Base-by-base conservation (phyloP, 495 filamentous ascomycete genomes). In the Xylaria nigripes region DNA sequence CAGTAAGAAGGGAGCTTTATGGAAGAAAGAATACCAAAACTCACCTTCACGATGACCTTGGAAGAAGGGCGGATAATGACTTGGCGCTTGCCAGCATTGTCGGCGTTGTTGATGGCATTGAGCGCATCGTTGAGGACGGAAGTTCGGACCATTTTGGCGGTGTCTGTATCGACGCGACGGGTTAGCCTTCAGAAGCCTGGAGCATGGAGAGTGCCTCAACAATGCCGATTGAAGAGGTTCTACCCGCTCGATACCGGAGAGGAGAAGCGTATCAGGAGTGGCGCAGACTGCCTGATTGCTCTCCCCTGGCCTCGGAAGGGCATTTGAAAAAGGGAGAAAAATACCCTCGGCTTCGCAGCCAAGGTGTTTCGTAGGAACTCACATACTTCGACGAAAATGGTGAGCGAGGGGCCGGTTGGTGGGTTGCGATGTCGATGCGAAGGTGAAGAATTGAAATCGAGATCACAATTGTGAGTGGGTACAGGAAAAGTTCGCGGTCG, bases 31-130 rank as follows among this genome's bases (percentile, higher is more conserved):
- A n/a, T 19, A 6, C 25, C 0, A 15, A 18, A 15, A 48, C 51
- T 54, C 15, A 54, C 51, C 24, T 96, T 97, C 81, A 95, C 82
- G 66, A 96, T 97, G 80, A 97, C 93, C 84, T 98, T 98, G 67
- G 92, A 96, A 73, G 81, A 86, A 67, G 93, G 93, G 58, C 90
- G 82, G 80, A 98, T 94, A 65, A 97, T 73, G 64, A 96, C 93
- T 77, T 98, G 93, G 63, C 93, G 89, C 85, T 96, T 96, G 72
- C 93, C 93, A 62, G 85, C 80, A 85, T 97, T 96, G 83, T 98
- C 93, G 80, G 93, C 93, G 73, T 97, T 98, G 88, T 98, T 97
- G 85, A 98, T 95, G 81, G 85, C 82, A 73, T 97, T 97, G 63
- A 98, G 89, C 73, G 91, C 89, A 86, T 97, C 93, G 81, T 97